A percentile compares a stretch with the other conserved stretches of the same genome.
Evolutionary conservation across 2,329 filamentous ascomycete genomes (phyloP).

Genomic region (Diaporthe sp.): DNA sequence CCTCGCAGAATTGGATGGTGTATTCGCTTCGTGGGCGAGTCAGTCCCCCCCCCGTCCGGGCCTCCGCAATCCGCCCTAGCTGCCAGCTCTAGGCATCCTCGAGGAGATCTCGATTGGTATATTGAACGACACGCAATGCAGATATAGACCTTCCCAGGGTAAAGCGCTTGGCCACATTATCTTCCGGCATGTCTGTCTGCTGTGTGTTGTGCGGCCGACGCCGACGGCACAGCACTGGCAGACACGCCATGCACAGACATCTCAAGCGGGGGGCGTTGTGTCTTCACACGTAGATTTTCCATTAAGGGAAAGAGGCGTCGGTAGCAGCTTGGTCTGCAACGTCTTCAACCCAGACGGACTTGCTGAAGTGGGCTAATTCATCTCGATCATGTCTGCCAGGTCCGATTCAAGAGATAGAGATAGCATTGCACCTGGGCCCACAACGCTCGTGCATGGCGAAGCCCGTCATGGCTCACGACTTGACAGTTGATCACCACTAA

Average conservation of each 20-base stretch:
- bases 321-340: too few relatives aligned
- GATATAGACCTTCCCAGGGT: background rate
- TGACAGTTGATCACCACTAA: background rate
- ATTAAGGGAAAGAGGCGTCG: background rate
- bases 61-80: background rate
- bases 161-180: background rate
- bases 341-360: background rate
- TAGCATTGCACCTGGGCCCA: background rate
- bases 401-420: too few relatives aligned
- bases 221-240: background rate
- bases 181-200: background rate
- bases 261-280: background rate
- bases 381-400: background rate
- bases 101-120: background rate
- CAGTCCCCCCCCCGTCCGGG: background rate
- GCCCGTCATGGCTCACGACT: background rate
- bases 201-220: background rate
- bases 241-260: background rate
- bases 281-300: background rate
- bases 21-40: background rate
- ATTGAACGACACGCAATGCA: background rate
- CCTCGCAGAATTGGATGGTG: background rate
- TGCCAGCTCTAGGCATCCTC: background rate
- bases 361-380: background rate
- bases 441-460: background rate